Evolutionary conservation across 257 asterid species (phyloP), one percentile per base, ranked within the genome.

Genomic region (Jasminum sambac): DNA sequence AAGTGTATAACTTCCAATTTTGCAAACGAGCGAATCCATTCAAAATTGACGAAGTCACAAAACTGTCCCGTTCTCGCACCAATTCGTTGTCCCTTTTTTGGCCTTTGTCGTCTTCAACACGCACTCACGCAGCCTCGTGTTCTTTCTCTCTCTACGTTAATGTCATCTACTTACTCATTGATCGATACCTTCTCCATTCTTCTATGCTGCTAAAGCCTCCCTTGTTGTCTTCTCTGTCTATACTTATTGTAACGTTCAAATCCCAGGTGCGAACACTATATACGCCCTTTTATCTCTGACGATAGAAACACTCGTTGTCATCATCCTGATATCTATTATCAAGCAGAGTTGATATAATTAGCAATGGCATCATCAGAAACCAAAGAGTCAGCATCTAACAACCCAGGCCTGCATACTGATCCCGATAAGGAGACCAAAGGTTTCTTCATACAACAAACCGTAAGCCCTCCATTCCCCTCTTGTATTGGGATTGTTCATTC

Each of bases 371-470:
- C 88, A 5, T 13, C 50, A 11, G 50, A 43, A 43, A 7, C 62
- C 16, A 95, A 91, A 82, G 97, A 95, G 61, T 88, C 90, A 2
- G 85, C 94, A 2, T 83, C 84, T 11, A 87, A 88, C 58, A 91
- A 95, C 71, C 96, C 97, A 7, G 99, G 99, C 1, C 95, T 91
- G 63, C 79, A 77, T 21, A 71, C 87, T 66, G 76, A 79, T 10
- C 80, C 67, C 7, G 94, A 89, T 82, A 88, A 85, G 66, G 97
- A 91, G 59, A 95, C 98, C 76, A 91, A 83, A 72, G 87, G 87
- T 76, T 91, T 91, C 82, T 82, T 91, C 82, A 63, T 95, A 77
- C 97, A 88, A 77, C 97, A 91, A 82, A 87, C 98, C 74, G 98
- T 95, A 79, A 84, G 90, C 59, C 73, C 66, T 23, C 59, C 13